phyloP scores from a whole-genome alignment of 2,329 filamentous ascomycete genomes.

The Pseudopyricularia javanii region DNA sequence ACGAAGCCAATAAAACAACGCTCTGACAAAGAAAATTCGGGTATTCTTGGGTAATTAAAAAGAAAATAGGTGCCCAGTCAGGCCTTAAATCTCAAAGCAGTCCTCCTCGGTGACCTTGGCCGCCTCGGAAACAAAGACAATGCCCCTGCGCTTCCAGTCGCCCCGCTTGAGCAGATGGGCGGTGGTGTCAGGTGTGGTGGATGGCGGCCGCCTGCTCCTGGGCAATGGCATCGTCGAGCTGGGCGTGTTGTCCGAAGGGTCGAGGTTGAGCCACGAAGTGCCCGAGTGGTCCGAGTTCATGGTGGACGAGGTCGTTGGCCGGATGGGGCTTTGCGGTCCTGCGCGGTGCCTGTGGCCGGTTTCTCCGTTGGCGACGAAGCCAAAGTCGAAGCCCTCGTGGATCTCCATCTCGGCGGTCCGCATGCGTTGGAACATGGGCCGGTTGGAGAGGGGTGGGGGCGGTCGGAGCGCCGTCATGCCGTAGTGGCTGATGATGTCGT shows the following conservation, averaged over 20 bases:
- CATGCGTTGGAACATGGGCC: background rate
- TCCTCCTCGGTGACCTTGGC: constrained; percentile 13
- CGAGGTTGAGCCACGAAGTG: background rate
- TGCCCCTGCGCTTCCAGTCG: constrained; percentile 22
- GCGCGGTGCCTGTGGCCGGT: constrained; percentile 3
- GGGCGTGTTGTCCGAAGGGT: background rate
- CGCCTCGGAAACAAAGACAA: constrained; percentile 15
- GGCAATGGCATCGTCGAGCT: constrained; percentile 2
- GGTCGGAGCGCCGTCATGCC: constrained; percentile 3
- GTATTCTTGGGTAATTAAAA: background rate
- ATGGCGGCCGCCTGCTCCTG: constrained; percentile 6
- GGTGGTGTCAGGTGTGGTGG: constrained; percentile 8
- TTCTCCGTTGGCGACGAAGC: constrained; percentile 9
- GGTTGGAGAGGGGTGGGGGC: constrained; percentile 4
- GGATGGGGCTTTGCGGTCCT: constrained; percentile 6
- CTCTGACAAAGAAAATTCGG: background rate
- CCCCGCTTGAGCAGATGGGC: constrained; percentile 18
- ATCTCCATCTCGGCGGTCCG: constrained; percentile 10
- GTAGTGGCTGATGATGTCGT: constrained; percentile 1
- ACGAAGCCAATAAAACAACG: background rate
- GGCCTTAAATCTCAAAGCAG: constrained; percentile 10
- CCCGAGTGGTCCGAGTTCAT: constrained; percentile 4
- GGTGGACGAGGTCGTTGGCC: constrained; percentile 3
- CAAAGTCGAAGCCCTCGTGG: constrained; percentile 21
- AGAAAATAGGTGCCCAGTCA: background rate